Evolutionary conservation across 371 early-diverging fungal genomes (phyloP).

Genomic region (Zancudomyces culisetae): DNA sequence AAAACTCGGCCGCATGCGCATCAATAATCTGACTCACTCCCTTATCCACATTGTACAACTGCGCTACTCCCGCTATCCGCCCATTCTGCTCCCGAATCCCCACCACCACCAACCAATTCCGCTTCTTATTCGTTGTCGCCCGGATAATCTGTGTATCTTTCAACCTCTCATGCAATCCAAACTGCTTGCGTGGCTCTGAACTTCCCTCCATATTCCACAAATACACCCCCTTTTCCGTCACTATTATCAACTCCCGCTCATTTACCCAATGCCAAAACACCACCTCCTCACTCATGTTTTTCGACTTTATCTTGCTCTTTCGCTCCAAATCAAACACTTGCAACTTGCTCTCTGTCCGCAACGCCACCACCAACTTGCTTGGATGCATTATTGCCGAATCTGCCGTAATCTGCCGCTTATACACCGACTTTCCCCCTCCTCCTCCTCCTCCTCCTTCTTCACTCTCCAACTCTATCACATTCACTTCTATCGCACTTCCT

Average conservation of each 20-base stretch:
- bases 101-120: slow-evolving; percentile 83
- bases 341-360: slow-evolving; percentile 80
- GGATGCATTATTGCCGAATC: slow-evolving; percentile 98
- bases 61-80: slow-evolving; percentile 89
- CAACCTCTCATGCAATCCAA: slow-evolving; percentile 75
- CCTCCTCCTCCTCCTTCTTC: no score
- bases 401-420: slow-evolving; percentile 85
- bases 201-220: slow-evolving; percentile 95
- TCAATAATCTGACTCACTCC: slow-evolving; percentile 87
- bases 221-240: slow-evolving; percentile 73
- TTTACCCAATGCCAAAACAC: slow-evolving; percentile 94
- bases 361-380: slow-evolving; percentile 73
- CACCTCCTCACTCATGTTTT: slow-evolving; percentile 81
- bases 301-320: slow-evolving; percentile 85
- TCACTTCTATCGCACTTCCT: slow-evolving; percentile 71
- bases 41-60: slow-evolving; percentile 81
- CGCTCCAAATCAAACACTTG: slow-evolving; percentile 93
- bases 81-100: slow-evolving; percentile 82
- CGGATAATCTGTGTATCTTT: slow-evolving; percentile 84
- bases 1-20: slow-evolving; percentile 93
- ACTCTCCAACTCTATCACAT: slow-evolving; percentile 80
- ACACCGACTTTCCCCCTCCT: slow-evolving; percentile 36
- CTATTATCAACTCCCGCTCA: slow-evolving; percentile 67
- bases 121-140: slow-evolving; percentile 71
- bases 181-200: slow-evolving; percentile 65